phyloP scores from a whole-genome alignment of 163 green algal genomes.

The Scenedesmus sp. region DNA sequence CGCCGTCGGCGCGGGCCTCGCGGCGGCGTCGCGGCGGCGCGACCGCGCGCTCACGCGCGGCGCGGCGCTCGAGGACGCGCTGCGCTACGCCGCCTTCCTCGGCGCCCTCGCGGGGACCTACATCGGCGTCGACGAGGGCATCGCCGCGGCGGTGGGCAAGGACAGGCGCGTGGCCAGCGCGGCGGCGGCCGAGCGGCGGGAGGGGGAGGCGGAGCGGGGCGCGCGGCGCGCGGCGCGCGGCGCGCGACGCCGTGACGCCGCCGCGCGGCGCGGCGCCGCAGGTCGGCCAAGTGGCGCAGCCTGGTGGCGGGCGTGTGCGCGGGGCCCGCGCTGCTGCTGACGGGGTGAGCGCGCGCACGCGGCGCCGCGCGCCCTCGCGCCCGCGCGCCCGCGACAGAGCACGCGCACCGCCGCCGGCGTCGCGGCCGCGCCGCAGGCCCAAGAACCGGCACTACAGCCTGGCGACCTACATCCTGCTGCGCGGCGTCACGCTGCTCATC shows the following conservation, averaged over 20 bases:
- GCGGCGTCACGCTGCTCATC: constrained; percentile 87
- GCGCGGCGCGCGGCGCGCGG: neutral
- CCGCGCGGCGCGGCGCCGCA: constrained; percentile 38
- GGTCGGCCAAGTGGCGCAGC: constrained; percentile 79
- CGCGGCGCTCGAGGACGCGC: constrained; percentile 64
- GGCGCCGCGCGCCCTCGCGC: neutral
- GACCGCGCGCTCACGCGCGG: constrained; percentile 40
- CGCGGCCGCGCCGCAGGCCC: constrained; percentile 40
- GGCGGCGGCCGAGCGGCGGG: neutral
- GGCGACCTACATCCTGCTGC: constrained; percentile 90
- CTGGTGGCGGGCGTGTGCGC: constrained; percentile 79
- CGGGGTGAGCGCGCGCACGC: constrained; percentile 58
- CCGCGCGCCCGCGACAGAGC: too few relatives aligned
- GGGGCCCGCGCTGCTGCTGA: constrained; percentile 84
- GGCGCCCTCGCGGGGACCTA: constrained; percentile 64
- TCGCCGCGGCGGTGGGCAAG: constrained; percentile 77
- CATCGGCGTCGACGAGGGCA: constrained; percentile 82
- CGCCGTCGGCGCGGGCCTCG: constrained; percentile 53
- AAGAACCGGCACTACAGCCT: constrained; percentile 80
- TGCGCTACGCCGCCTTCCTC: constrained; percentile 77
- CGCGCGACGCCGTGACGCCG: neutral
- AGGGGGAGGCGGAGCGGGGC: neutral
- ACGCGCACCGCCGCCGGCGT: neutral
- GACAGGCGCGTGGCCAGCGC: constrained; percentile 52
- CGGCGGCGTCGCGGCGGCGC: constrained; percentile 30